phyloP scores from a whole-genome alignment of 495 filamentous ascomycete genomes.

The Penicillium egyptiacum region DNA sequence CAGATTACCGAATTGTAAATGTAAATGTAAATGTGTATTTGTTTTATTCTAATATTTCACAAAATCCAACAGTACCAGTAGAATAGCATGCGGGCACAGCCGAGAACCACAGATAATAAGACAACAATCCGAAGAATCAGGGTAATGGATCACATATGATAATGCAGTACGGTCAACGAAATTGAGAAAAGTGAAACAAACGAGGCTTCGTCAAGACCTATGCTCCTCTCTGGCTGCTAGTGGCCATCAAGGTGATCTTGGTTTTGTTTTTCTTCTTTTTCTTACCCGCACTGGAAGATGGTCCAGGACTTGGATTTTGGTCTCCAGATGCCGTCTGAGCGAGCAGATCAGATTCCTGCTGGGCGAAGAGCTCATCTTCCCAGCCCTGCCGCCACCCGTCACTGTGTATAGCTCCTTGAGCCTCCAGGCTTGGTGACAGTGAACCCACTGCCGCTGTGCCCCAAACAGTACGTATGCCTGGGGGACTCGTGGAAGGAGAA shows the following conservation, averaged over 20 bases:
- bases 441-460: conserved; percentile 68
- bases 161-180: neutral
- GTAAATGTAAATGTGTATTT: neutral
- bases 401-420: conserved; percentile 38
- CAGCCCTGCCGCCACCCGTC: conserved; percentile 85
- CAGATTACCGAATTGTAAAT: neutral
- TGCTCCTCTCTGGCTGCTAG: conserved; percentile 68
- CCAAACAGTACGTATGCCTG: conserved; percentile 78
- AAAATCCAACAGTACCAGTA: conserved; percentile 7
- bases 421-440: conserved; percentile 45
- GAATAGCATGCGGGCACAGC: neutral
- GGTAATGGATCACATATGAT: neutral
- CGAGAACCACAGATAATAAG: neutral
- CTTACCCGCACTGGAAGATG: conserved; percentile 36
- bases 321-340: conserved; percentile 36
- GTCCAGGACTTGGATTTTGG: conserved; percentile 20
- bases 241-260: conserved; percentile 94
- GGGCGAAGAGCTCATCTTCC: conserved; percentile 65
- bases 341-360: conserved; percentile 42
- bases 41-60: neutral
- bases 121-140: neutral
- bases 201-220: conserved; percentile 28
- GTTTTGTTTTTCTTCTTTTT: conserved; percentile 89
- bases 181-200: neutral
- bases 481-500: conserved; percentile 76